Conservation (phyloP, 768 basidiomycete genomes). For the Russula sp. region DNA sequence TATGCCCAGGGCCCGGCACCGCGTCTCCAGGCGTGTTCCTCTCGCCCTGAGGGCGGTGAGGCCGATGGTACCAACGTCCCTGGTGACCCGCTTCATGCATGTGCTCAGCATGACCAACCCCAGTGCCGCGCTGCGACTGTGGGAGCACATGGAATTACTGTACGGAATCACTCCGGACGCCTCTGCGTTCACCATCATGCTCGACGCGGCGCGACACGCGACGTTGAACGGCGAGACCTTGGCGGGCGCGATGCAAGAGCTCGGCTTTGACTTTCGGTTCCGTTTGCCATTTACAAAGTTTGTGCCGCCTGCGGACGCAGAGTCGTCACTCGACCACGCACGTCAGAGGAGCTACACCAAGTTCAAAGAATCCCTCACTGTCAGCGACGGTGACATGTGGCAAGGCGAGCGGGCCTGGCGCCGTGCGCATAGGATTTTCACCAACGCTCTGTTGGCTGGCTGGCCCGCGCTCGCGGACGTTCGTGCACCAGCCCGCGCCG, state of each 20-base stretch:
- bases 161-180: constrained; percentile 52
- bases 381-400: constrained; percentile 27
- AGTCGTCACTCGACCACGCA: constrained; percentile 5
- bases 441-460: constrained; percentile 49
- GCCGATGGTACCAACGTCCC: background rate
- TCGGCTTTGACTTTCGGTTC: constrained; percentile 31
- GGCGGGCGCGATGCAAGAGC: constrained; percentile 41
- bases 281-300: background rate
- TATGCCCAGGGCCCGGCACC: constrained; percentile 22
- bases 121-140: constrained; percentile 56
- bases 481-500: constrained; percentile 32
- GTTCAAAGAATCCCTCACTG: constrained; percentile 25
- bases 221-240: constrained; percentile 45
- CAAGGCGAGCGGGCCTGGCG: constrained; percentile 34
- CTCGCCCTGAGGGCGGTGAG: background rate
- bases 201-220: constrained; percentile 52
- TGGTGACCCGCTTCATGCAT: constrained; percentile 35
- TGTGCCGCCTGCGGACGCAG: background rate
- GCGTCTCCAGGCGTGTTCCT: background rate
- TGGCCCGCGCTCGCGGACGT: constrained; percentile 38
- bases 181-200: constrained; percentile 49
- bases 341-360: constrained; percentile 27
- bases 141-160: constrained; percentile 55
- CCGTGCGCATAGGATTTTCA: constrained; percentile 46
- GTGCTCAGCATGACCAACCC: constrained; percentile 44